Evolutionary conservation across 2,329 filamentous ascomycete genomes (phyloP).

Genomic region (Beauveria caledonica): DNA sequence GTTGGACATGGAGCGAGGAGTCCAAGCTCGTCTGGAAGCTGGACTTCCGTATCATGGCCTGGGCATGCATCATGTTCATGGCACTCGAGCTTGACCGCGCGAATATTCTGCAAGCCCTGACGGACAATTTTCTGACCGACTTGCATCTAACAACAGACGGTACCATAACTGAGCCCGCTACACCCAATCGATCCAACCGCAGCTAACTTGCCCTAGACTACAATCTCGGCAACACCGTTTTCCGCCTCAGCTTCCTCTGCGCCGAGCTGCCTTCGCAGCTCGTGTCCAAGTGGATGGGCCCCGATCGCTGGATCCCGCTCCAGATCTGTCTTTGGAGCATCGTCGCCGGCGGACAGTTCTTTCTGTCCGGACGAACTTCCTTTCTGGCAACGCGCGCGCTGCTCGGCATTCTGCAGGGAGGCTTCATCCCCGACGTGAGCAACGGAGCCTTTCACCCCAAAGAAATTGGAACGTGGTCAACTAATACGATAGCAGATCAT

Average conservation of each 20-base stretch:
- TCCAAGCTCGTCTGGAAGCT: constrained; percentile 29
- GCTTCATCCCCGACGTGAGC: constrained; percentile 37
- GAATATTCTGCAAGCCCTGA: constrained; percentile 38
- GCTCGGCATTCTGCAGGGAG: constrained; percentile 35
- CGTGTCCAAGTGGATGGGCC: constrained; percentile 48
- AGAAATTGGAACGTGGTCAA: not conserved
- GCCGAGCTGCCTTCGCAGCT: constrained; percentile 50
- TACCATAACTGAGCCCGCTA: not conserved
- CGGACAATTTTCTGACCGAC: constrained; percentile 39
- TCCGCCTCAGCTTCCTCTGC: constrained; percentile 23
- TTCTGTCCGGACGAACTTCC: constrained; percentile 28
- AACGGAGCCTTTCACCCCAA: not conserved
- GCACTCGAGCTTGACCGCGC: constrained; percentile 40
- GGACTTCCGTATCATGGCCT: constrained; percentile 36
- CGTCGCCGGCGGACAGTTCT: constrained; percentile 40
- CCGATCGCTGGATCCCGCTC: constrained; percentile 51
- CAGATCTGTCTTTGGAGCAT: constrained; percentile 50
- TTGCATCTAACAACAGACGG: constrained; percentile 35
- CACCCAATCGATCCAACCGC: rapidly evolving
- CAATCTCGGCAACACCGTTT: constrained; percentile 27
- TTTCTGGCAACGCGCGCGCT: constrained; percentile 32
- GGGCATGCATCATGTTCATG: constrained; percentile 33
- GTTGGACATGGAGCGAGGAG: constrained; percentile 36
- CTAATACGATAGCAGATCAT: constrained; percentile 33
- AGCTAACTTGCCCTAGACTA: constrained; percentile 19